These are phyloP conservation scores for Botrytis fragariae DNA, from an alignment of 2,329 filamentous ascomycete genomes.

Conservation along the genomic window DNA sequence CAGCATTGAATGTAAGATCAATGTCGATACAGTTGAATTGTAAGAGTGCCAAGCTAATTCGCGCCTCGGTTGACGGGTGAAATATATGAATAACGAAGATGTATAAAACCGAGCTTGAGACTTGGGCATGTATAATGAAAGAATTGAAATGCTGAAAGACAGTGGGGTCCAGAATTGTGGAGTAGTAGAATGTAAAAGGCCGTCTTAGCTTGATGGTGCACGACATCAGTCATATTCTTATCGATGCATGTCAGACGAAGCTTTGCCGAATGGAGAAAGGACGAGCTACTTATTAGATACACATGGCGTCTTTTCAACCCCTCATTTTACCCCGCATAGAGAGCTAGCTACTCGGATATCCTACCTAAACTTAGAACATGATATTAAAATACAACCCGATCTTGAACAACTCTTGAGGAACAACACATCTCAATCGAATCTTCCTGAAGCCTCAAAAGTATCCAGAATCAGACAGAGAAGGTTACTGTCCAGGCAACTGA, in stretches of 20 bases:
- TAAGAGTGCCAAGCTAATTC: no score
- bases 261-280: conserved; percentile 1
- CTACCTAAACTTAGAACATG: neutral
- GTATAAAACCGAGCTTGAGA: neutral
- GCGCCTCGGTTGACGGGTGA: neutral
- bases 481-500: neutral
- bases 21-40: neutral
- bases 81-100: neutral
- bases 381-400: neutral
- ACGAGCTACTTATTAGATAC: neutral
- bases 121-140: neutral
- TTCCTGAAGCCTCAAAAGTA: neutral
- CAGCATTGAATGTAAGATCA: no score
- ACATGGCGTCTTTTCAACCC: neutral
- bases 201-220: neutral
- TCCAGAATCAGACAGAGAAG: neutral
- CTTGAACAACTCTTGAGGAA: neutral
- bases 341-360: neutral
- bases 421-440: neutral
- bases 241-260: neutral
- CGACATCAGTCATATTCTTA: neutral
- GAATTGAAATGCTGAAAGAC: neutral
- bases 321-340: conserved; percentile 7
- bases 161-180: neutral
- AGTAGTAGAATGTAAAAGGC: neutral